Conservation (phyloP, 2,329 filamentous ascomycete species). For the Akanthomyces dipterigenus region DNA sequence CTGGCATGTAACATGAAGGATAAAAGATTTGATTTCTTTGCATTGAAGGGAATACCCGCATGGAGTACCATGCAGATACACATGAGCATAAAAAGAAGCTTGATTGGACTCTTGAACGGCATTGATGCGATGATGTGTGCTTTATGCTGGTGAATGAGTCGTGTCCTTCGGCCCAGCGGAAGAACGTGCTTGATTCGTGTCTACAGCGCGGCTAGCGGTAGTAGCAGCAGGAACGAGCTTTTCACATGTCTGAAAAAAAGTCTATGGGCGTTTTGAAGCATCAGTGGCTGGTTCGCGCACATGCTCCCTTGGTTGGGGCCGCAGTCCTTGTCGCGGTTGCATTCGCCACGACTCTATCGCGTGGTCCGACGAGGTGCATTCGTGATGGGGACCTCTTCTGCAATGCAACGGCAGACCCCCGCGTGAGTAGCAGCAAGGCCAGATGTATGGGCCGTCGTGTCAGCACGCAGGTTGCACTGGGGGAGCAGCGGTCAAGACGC, state of each 20-base stretch:
- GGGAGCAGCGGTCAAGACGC: no score
- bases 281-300: neutral
- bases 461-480: no score
- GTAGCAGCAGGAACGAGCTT: neutral
- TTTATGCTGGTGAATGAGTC: neutral
- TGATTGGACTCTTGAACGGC: neutral
- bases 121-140: neutral
- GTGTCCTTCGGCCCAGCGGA: neutral
- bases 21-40: neutral
- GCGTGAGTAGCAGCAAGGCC: no score
- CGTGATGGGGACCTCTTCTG: neutral
- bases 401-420: neutral
- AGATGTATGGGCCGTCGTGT: no score
- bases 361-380: neutral
- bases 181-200: neutral
- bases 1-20: neutral
- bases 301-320: neutral
- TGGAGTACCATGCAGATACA: neutral
- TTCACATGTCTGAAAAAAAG: neutral
- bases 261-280: neutral
- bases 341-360: neutral
- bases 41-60: constrained; percentile 1
- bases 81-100: neutral
- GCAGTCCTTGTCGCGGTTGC: neutral
- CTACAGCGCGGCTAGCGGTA: neutral